Conservation (phyloP, 352 stramenopile species). For the Pythium dissotocum region DNA sequence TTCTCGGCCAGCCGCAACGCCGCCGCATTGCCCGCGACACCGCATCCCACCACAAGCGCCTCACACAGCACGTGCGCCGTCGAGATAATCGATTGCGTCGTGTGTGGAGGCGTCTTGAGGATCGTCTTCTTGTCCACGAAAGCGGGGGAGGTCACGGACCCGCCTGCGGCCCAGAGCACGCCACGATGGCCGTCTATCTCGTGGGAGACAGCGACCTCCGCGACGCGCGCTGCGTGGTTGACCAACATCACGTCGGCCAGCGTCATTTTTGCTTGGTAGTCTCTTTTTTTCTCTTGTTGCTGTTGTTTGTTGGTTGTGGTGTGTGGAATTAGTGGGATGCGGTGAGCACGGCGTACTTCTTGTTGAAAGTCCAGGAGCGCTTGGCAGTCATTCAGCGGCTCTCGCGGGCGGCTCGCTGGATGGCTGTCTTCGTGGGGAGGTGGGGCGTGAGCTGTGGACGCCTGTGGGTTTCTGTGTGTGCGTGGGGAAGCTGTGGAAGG, state of each 20-base stretch:
- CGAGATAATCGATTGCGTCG: slow-evolving; percentile 25
- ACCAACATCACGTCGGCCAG: slow-evolving; percentile 13
- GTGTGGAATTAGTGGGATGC: slow-evolving; percentile 49
- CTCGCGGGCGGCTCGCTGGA: slow-evolving; percentile 12
- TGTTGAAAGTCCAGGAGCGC: slow-evolving; percentile 81
- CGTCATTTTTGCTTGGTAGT: slow-evolving; percentile 15
- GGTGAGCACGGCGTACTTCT: slow-evolving; percentile 78
- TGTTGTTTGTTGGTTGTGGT: background rate
- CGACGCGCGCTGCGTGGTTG: slow-evolving; percentile 15
- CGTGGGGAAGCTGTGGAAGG: background rate
- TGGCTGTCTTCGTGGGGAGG: background rate
- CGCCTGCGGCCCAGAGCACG: slow-evolving; percentile 2
- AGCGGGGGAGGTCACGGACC: background rate
- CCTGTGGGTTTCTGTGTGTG: background rate
- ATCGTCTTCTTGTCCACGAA: background rate
- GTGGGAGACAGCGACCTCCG: background rate
- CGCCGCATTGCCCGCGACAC: slow-evolving; percentile 69
- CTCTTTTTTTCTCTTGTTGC: slow-evolving; percentile 1
- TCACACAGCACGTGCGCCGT: slow-evolving; percentile 29
- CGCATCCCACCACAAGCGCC: slow-evolving; percentile 76
- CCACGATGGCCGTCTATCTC: background rate
- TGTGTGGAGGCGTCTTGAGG: background rate
- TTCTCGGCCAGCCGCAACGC: slow-evolving; percentile 72
- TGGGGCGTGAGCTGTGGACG: background rate
- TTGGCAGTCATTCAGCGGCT: slow-evolving; percentile 73